Evolutionary conservation across 208 protist genomes (phyloP).

Genomic region (Trypanosoma avium): DNA sequence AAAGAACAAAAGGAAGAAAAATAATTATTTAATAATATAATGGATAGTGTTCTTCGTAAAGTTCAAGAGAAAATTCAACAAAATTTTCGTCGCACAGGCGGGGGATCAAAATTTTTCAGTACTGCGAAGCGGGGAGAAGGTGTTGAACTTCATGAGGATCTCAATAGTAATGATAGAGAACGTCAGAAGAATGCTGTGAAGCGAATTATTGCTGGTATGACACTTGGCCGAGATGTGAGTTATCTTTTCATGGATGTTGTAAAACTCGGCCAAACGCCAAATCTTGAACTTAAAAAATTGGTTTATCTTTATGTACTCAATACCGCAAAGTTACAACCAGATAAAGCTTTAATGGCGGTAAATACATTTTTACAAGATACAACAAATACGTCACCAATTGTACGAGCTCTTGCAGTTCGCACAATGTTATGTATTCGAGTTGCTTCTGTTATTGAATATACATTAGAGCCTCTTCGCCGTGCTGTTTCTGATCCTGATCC

Average conservation of each 20-base stretch:
- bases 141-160: constrained; percentile 90
- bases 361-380: constrained; percentile 98
- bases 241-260: constrained; percentile 96
- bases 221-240: constrained; percentile 98
- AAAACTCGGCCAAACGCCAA: constrained; percentile 97
- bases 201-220: constrained; percentile 99
- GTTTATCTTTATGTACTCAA: constrained; percentile 99
- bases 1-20: constrained; percentile 1
- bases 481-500: constrained; percentile 95
- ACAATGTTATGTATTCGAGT: constrained; percentile 99
- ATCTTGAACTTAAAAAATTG: constrained; percentile 99
- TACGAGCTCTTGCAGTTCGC: constrained; percentile 98
- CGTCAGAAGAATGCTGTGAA: constrained; percentile 97
- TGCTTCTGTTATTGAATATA: constrained; percentile 97
- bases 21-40: constrained; percentile 15
- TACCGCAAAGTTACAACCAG: constrained; percentile 98
- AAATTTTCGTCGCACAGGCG: constrained; percentile 38
- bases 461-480: constrained; percentile 95
- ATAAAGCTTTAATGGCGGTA: constrained; percentile 98
- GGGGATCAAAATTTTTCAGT: constrained; percentile 70
- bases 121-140: constrained; percentile 88
- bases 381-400: constrained; percentile 93
- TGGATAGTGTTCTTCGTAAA: constrained; percentile 73
- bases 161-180: constrained; percentile 87
- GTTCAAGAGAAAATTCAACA: constrained; percentile 63